Evolutionary conservation across 805 yeast species (phyloP), one percentile per base, ranked within the genome.

Genomic region (Starmerella davenportii): DNA sequence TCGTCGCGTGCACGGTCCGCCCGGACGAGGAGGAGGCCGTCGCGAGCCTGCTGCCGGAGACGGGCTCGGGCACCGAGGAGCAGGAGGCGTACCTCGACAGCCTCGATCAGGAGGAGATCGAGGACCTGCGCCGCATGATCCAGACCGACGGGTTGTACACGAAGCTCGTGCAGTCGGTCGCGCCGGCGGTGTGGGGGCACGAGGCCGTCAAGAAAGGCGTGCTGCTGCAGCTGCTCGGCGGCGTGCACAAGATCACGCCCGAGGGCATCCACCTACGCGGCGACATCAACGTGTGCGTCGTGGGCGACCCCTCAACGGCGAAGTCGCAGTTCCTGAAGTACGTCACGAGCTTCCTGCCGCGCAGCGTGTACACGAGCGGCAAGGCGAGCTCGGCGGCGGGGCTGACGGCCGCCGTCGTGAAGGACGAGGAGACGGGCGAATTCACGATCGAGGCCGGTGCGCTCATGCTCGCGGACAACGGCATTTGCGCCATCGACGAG

Each of bases 371-470:
- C 54, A 90, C 98, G 1, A 85, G 96, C 0, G 98, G 98, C 59
- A 87, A 87, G 57, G 96, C 98, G 0, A 85, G 95, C 0, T 76
- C 96, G 2, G 98, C 98, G 4, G 98, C 98, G 7, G 98, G 98
- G 66, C 67, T 87, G 52, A 87, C 98, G 2, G 98, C 98, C 4
- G 93, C 96, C 0, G 98, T 87, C 19, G 93, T 90, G 11, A 80
- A 79, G 56, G 98, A 87, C 56, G 96, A 90, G 60, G 96, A 90
- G 55, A 79, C 90, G 51, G 93, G 95, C 29, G 98, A 87, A 55
- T 82, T 79, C 52, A 87, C 96, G 1, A 90, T 87, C 46, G 98
- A 87, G 58, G 98, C 98, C 2, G 98, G 98, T 56, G 98, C 98
- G 2, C 65, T 90, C 41, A 90, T 90, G 95, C 66, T 90, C 47